phyloP scores from a whole-genome alignment of 495 filamentous ascomycete genomes.

The Aspergillus ellipticus region DNA sequence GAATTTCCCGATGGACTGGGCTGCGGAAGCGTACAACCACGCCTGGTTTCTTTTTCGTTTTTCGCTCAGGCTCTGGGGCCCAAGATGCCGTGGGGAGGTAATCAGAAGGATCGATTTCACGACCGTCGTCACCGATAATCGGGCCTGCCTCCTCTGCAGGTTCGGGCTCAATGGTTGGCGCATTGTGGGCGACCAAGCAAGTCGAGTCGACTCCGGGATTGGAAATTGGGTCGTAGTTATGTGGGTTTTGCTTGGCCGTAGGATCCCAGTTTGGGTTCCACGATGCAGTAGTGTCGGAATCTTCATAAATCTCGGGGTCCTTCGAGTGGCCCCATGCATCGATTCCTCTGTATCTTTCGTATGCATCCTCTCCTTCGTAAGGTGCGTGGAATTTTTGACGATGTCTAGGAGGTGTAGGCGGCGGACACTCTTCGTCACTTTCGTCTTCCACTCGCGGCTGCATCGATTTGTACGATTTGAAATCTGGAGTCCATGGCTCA shows the following conservation, averaged over 20 bases:
- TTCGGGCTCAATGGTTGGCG: constrained; percentile 36
- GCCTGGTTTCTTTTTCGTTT: constrained; percentile 57
- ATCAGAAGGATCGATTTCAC: constrained; percentile 88
- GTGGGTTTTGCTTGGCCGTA: too few species aligned
- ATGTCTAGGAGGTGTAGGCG: constrained; percentile 49
- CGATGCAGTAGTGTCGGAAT: too few species aligned
- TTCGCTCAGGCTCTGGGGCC: constrained; percentile 89
- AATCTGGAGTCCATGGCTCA: too few species aligned
- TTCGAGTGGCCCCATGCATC: too few species aligned
- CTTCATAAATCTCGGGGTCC: too few species aligned
- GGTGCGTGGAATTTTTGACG: constrained; percentile 12
- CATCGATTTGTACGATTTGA: constrained; percentile 47
- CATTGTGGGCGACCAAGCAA: too few species aligned
- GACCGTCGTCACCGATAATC: constrained; percentile 79
- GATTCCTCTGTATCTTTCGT: too few species aligned
- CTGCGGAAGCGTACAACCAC: constrained; percentile 51
- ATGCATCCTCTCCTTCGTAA: constrained; percentile 62
- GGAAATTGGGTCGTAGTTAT: too few species aligned
- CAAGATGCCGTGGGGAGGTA: constrained; percentile 87
- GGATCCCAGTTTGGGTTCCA: too few species aligned
- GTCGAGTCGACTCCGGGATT: too few species aligned
- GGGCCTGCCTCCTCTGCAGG: constrained; percentile 37
- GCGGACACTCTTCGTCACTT: constrained; percentile 45
- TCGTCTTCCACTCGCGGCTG: constrained; percentile 69
- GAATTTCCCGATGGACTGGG: constrained; percentile 25